Base-by-base conservation (phyloP, 495 filamentous ascomycete species). In the Chaetomium cochliodes region DNA sequence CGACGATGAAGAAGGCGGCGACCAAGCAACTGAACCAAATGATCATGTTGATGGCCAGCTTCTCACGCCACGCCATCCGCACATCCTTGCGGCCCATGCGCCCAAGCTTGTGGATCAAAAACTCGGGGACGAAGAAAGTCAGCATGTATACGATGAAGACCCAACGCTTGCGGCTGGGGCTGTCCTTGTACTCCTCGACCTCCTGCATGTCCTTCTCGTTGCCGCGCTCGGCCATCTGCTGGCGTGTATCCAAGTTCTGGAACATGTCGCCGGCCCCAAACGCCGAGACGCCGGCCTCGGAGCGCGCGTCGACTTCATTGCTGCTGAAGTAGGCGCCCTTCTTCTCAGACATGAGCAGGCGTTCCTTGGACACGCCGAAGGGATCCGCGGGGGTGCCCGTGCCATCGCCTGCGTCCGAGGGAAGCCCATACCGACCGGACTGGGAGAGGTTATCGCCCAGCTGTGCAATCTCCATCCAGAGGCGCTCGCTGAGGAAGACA, bases 251-350 rank as follows among this genome's bases (percentile, higher is more conserved):
- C n/a, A 97, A 81, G 66, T 96, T 96, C 66, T 88, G 89, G 84
- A 98, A 98, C 93, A 98, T 96, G 72, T 98, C 93, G 18, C 94
- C 93, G 55, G 86, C 89, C 62, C 91, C 88, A 67, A 96, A 90
- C 18, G 92, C 92, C 16, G 91, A 96, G 1, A 82, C 91, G 4
- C 92, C 93, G 6, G 93, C 93, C 37, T 98, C 93, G 22, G 93
- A 97, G 59, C 92, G 87, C 2, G 87, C 80, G 71, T 98, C 94
- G 47, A 92, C 75, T 59, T 96, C 93, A 59, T 87, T 84, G 74
- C 84, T 90, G 47, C 91, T 88, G 69, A 97, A 96, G 72, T 96
- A 96, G 22, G 85, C 87, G 0, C 86, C 87, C 50, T 85, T 86
- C 66, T 92, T 90, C 66, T 96, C 91, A 1, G 88, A 81, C 33